Evolutionary conservation across 108 stramenopile genomes (phyloP), one percentile per base, ranked within the genome.

Genomic region (Conticribra guillardii): DNA sequence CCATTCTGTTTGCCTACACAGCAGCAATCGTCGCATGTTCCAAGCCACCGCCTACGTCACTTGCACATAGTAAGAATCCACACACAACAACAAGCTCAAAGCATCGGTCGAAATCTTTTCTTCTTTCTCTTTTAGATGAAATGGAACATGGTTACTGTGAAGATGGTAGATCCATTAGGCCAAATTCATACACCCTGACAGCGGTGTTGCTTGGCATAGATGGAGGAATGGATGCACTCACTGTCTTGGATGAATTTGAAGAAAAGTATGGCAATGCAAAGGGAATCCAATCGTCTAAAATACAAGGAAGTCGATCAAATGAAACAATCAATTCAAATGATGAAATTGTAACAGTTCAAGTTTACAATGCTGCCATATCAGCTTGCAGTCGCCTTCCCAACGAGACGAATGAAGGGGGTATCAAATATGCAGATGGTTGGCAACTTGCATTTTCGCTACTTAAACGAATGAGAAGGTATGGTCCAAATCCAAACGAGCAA

Each of bases 381-480:
- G 59, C 59, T 3, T 60, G 59, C 23, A 19, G 41, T 19, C 32
- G 29, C 32, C 41, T 34, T 30, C 15, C 2, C 23, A 54, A 54
- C 3, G 14, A 67, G 1, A 8, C 51, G 9, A 63, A 1, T 49
- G 53, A 34, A 17, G 33, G 71, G 34, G 19, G 17, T 28, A 58
- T 32, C 37, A 5, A 37, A 17, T 3, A 41, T 2, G 22, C 5
- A 11, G 37, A 60, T 30, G 83, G 71, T 21, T 91, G 84, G 84
- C 82, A 87, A 65, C 71, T 54, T 17, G 86, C 84, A 1, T 51
- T 86, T 4, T 56, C 80, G 14, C 34, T 87, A 18, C 60, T 83
- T 52, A 73, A 80, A 14, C 47, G 67, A 21, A 88, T 91, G 82
- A 74, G 64, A 64, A 57, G 70, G 7, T 47, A 74, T 1, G 74